phyloP scores from a whole-genome alignment of 129 eudicot species.

The Arctium minus region DNA sequence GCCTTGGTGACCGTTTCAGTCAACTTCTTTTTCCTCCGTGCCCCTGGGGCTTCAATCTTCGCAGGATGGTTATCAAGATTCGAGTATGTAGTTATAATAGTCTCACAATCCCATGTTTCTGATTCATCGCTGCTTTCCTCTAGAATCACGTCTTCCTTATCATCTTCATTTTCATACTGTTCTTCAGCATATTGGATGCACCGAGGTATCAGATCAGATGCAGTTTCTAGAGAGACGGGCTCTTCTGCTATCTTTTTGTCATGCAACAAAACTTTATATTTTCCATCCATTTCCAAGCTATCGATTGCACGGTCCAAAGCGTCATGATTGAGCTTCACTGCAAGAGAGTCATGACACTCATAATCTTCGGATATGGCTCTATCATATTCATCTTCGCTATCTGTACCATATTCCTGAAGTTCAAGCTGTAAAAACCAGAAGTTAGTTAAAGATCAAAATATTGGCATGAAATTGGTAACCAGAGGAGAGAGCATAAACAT shows the following conservation, averaged over 20 bases:
- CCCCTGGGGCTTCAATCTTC: slow-evolving; percentile 73
- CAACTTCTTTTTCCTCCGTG: slow-evolving; percentile 61
- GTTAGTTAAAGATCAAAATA: background rate
- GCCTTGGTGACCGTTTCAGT: slow-evolving; percentile 47
- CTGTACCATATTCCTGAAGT: slow-evolving; percentile 83
- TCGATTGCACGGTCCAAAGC: slow-evolving; percentile 29
- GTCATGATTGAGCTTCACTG: slow-evolving; percentile 53
- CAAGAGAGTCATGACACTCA: slow-evolving; percentile 51
- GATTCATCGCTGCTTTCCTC: slow-evolving; percentile 90
- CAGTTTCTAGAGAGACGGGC: slow-evolving; percentile 42
- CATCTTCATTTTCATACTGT: slow-evolving; percentile 56
- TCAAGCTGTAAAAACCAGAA: slow-evolving; percentile 62
- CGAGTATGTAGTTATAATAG: slow-evolving; percentile 79
- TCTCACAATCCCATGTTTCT: slow-evolving; percentile 89
- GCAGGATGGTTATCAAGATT: slow-evolving; percentile 98
- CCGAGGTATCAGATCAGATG: slow-evolving; percentile 48
- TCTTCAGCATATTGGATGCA: slow-evolving; percentile 75
- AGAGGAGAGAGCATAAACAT: too few relatives aligned
- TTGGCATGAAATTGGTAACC: background rate
- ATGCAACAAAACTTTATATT: slow-evolving; percentile 45
- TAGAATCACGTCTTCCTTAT: slow-evolving; percentile 40
- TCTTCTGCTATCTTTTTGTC: slow-evolving; percentile 35
- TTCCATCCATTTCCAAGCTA: slow-evolving; percentile 41
- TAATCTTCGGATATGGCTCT: slow-evolving; percentile 45
- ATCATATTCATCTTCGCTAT: slow-evolving; percentile 55